Conservation (phyloP, 495 filamentous ascomycete species). For the Tricharina praecox region DNA sequence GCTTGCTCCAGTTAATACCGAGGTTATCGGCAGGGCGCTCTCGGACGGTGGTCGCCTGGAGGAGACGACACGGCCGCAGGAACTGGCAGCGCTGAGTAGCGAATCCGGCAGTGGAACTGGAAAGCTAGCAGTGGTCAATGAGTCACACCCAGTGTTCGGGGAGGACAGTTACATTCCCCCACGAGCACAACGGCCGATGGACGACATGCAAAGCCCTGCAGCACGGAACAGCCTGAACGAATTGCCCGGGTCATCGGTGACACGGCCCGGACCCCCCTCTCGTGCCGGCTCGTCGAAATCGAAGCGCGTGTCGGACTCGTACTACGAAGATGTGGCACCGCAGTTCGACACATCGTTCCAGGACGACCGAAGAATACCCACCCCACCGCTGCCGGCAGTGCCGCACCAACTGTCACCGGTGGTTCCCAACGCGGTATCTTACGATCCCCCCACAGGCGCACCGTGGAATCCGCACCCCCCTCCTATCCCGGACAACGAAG, state of each 20-base stretch:
- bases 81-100: neutral
- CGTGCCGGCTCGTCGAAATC: neutral
- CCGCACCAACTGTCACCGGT: slow-evolving; percentile 8
- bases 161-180: slow-evolving; percentile 36
- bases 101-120: too few relatives aligned
- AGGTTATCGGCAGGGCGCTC: slow-evolving; percentile 11
- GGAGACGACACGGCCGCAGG: slow-evolving; percentile 4
- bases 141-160: slow-evolving; percentile 1
- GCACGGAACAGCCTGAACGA: slow-evolving; percentile 33
- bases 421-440: slow-evolving; percentile 1
- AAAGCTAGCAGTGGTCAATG: slow-evolving; percentile 17
- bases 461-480: slow-evolving; percentile 20
- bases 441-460: neutral
- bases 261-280: slow-evolving; percentile 8
- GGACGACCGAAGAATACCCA: slow-evolving; percentile 23
- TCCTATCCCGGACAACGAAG: slow-evolving; percentile 37
- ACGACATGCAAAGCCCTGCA: slow-evolving; percentile 18
- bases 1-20: neutral
- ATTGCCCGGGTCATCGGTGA: slow-evolving; percentile 24
- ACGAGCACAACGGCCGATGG: slow-evolving; percentile 31
- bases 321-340: slow-evolving; percentile 91
- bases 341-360: slow-evolving; percentile 46
- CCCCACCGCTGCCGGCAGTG: slow-evolving; percentile 12
- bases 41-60: slow-evolving; percentile 7
- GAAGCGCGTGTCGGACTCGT: slow-evolving; percentile 34